Conservation (phyloP, 495 filamentous ascomycete genomes). For the Melanomma pulvis-pyrius region DNA sequence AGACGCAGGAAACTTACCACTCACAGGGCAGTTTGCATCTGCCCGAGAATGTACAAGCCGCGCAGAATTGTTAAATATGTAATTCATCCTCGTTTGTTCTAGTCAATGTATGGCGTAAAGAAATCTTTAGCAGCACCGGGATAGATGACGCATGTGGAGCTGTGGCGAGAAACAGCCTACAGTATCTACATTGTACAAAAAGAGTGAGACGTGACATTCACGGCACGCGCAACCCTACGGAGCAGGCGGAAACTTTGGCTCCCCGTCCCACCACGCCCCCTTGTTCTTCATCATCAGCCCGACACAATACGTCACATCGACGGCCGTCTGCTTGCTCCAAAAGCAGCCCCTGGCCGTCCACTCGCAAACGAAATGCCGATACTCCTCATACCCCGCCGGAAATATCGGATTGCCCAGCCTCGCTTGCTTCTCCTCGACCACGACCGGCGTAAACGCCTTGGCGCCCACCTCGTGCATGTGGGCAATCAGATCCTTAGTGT, state of each 20-base stretch:
- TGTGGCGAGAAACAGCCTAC: no score
- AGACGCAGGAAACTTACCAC: no score
- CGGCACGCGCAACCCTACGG: no score
- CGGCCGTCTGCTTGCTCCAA: neutral
- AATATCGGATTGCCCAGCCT: conserved; percentile 17
- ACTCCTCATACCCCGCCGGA: conserved; percentile 12
- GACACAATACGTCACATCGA: neutral
- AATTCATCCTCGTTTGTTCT: no score
- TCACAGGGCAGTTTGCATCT: no score
- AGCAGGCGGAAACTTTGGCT: neutral
- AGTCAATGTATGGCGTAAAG: no score
- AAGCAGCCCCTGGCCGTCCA: conserved; percentile 22
- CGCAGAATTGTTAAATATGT: no score
- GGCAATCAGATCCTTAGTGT: neutral
- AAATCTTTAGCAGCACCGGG: no score
- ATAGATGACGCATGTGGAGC: no score
- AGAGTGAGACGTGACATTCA: no score
- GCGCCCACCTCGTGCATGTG: conserved; percentile 5
- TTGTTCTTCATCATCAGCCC: conserved; percentile 4
- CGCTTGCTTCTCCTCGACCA: neutral
- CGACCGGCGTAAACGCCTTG: conserved; percentile 11
- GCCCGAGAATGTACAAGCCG: no score
- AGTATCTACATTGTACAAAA: no score
- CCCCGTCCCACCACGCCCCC: conserved; percentile 12
- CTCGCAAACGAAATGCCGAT: conserved; percentile 15